Base-by-base conservation (phyloP, 2,329 filamentous ascomycete genomes). In the Stachybotrys echinatus region DNA sequence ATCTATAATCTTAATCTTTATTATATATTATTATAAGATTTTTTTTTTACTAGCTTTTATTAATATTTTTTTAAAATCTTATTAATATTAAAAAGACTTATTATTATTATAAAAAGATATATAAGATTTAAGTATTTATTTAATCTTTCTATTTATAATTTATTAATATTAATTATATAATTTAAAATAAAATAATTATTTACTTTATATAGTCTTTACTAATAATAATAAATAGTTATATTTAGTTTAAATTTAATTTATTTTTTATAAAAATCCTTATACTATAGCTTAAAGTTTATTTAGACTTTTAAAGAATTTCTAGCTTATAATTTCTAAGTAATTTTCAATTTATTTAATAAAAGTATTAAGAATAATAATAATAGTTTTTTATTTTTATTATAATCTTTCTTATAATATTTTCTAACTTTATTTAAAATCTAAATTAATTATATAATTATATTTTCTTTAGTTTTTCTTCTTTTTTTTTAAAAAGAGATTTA, bases 51-150 rank as follows among this genome's bases (percentile, higher is more conserved):
- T n/a, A n/a, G n/a, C n/a, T n/a, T n/a, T n/a, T n/a, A 22, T 47
- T 42, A 31, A 46, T 47, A 12, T 50, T 31, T 21, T 21, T 2
- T 20, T 50, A 47, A 23, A 50, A n/a, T n/a, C n/a, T 18, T 19
- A 42, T 27, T 23, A n/a, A n/a, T n/a, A n/a, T n/a, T n/a, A n/a
- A n/a, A n/a, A n/a, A n/a, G n/a, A n/a, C n/a, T n/a, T n/a, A 42
- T 23, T 6, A 40, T 47, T 42, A 18, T 40, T 4, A 12, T 34
- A n/a, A 27, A 22, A 34, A 20, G 42, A 50, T n/a, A n/a, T n/a
- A n/a, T n/a, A n/a, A n/a, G n/a, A n/a, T n/a, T n/a, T n/a, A n/a
- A n/a, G n/a, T n/a, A n/a, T n/a, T n/a, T 21, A n/a, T 19, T 37
- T 19, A 20, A 21, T 34, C 8, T 21, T 44, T 19, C 8, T 44